phyloP scores from a whole-genome alignment of 2,329 filamentous ascomycete species.

The Hypocrella siamensis region DNA sequence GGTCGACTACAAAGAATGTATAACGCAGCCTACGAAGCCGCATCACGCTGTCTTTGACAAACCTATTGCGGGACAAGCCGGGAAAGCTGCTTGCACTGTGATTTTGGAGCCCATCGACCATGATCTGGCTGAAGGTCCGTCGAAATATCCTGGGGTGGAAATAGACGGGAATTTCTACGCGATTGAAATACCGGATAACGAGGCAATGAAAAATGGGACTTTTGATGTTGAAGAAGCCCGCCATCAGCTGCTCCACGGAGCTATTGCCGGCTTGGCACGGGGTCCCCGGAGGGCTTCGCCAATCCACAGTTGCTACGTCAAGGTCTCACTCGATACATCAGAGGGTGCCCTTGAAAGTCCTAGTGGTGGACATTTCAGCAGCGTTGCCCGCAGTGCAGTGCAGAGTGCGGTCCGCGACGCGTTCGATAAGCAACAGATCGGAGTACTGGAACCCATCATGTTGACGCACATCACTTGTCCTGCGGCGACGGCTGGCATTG shows the following conservation, averaged over 20 bases:
- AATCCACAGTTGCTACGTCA: constrained; percentile 60
- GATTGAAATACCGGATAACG: constrained; percentile 38
- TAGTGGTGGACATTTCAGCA: constrained; percentile 51
- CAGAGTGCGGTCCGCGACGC: constrained; percentile 52
- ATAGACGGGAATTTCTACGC: constrained; percentile 56
- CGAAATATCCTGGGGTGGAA: constrained; percentile 25
- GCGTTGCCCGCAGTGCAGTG: constrained; percentile 46
- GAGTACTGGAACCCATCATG: constrained; percentile 89
- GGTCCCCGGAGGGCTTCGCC: constrained; percentile 72
- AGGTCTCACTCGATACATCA: constrained; percentile 50
- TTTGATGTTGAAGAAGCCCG: constrained; percentile 34
- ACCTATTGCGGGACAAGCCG: constrained; percentile 62
- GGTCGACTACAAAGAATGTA: constrained; percentile 84
- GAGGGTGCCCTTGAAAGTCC: constrained; percentile 40
- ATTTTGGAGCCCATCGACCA: constrained; percentile 44
- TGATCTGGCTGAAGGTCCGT: constrained; percentile 20
- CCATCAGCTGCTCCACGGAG: constrained; percentile 59
- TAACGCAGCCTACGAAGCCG: constrained; percentile 40
- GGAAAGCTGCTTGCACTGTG: constrained; percentile 62
- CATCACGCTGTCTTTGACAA: constrained; percentile 58
- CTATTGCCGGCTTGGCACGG: constrained; percentile 66
- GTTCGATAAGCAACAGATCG: constrained; percentile 35
- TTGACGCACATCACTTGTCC: constrained; percentile 73
- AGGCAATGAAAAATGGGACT: constrained; percentile 27
- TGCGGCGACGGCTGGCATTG: constrained; percentile 62